These are phyloP conservation scores for Cardiosporidium cionae DNA, from an alignment of 169 alveolate genomes.

Conservation along the genomic window DNA sequence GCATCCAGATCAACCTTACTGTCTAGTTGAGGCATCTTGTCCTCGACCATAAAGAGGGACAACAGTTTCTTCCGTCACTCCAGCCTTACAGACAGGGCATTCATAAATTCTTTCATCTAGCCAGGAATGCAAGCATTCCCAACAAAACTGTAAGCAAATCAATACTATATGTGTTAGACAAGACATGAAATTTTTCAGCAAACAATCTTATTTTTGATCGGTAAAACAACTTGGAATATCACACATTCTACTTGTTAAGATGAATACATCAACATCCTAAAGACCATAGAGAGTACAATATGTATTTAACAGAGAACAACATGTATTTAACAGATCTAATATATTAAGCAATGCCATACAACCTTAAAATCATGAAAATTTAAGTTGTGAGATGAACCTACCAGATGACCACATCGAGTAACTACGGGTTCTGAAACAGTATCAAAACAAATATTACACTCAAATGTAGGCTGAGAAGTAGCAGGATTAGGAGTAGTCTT, in stretches of 20 bases:
- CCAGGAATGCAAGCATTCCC: background rate
- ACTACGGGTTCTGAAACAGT: constrained; percentile 93
- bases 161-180: no score
- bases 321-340: no score
- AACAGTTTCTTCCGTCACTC: background rate
- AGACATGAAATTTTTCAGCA: no score
- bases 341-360: no score
- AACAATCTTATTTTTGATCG: no score
- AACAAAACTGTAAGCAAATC: background rate
- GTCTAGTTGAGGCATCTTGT: background rate
- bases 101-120: background rate
- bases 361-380: no score
- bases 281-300: no score
- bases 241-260: no score
- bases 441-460: constrained; percentile 93
- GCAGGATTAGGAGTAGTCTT: background rate
- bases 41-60: constrained; percentile 1
- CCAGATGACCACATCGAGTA: constrained; percentile 93
- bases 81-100: constrained; percentile 10
- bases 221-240: no score
- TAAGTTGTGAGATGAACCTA: constrained; percentile 53
- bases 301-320: no score
- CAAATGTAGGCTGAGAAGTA: constrained; percentile 48
- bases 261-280: no score
- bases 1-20: no score